phyloP scores from a whole-genome alignment of 441 rosid species.

The Raphanus hybrid region DNA sequence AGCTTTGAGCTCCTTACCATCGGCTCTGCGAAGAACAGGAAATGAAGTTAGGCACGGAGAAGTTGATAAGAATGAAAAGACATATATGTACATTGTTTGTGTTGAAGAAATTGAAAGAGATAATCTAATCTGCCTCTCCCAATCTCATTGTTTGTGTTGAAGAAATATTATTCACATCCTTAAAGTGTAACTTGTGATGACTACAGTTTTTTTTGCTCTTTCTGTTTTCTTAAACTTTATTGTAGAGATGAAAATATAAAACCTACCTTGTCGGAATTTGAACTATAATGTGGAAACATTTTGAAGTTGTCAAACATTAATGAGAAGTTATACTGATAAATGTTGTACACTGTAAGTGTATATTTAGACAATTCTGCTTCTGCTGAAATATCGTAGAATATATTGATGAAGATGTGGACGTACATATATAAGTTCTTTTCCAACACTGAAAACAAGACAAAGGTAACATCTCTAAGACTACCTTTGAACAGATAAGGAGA shows the following conservation, averaged over 20 bases:
- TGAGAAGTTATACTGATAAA: too few species aligned
- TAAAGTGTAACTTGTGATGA: constrained; percentile 30
- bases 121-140: constrained; percentile 15
- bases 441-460: constrained; percentile 30
- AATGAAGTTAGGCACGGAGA: constrained; percentile 44
- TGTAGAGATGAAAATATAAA: constrained; percentile 16
- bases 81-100: constrained; percentile 40
- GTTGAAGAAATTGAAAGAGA: constrained; percentile 36
- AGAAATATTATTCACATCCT: constrained; percentile 26
- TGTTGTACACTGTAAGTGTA: neutral
- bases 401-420: constrained; percentile 15
- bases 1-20: constrained; percentile 76
- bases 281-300: neutral
- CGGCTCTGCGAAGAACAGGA: constrained; percentile 42
- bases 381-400: constrained; percentile 33
- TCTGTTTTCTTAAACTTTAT: neutral
- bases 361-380: constrained; percentile 1
- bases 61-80: constrained; percentile 50
- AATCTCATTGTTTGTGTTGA: constrained; percentile 12
- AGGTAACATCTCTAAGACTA: constrained; percentile 21
- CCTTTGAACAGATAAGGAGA: constrained; percentile 21
- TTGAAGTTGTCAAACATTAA: neutral
- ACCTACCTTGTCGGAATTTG: neutral
- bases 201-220: neutral
- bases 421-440: constrained; percentile 12